Base-by-base conservation (phyloP, 164 flowering plant species). In the Piper longum region DNA sequence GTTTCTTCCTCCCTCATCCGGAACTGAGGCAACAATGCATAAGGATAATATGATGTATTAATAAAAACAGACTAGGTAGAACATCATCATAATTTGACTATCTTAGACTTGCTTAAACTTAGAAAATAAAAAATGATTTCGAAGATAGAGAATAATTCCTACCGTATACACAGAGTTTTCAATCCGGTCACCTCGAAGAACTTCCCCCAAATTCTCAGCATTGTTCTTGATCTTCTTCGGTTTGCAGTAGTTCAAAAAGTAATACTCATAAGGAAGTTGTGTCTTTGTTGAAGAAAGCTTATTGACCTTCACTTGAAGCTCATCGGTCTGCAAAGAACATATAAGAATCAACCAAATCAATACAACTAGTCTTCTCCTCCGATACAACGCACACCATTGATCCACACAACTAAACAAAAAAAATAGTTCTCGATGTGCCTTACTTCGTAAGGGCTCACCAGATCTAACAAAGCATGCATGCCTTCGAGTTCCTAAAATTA, bases 171-270 rank as follows among this genome's bases (percentile, higher is more conserved):
- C 70, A 45, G 88, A 83, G 62, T 83, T 83, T 77, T 83, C 88
- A 57, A 83, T 83, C 41, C 88, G 83, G 58, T 81, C 87, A 74
- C 87, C 87, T 43, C 87, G 83, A 72, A 83, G 85, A 40, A 83
- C 87, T 71, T 83, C 87, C 60, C 87, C 87, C 59, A 83, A 66
- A 65, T 83, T 83, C 67, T 83, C 88, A 26, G 82, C 85, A 74
- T 62, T 80, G 70, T 83, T 80, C 75, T 41, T 56, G 65, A 83
- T 78, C 54, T 75, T 71, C 3, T 41, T 43, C 12, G 87, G 87
- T 61, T 76, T 78, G 68, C 87, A 83, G 61, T 72, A 83, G 8
- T 73, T 73, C 62, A 83, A 72, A 70, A 72, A 83, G 71, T 83
- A 83, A 74, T 72, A 83, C 68, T 78, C 80, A 75, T 83, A 83